Evolutionary conservation across 192 early-diverging fungal genomes (phyloP).

Genomic region (Rhizophagus sp.): DNA sequence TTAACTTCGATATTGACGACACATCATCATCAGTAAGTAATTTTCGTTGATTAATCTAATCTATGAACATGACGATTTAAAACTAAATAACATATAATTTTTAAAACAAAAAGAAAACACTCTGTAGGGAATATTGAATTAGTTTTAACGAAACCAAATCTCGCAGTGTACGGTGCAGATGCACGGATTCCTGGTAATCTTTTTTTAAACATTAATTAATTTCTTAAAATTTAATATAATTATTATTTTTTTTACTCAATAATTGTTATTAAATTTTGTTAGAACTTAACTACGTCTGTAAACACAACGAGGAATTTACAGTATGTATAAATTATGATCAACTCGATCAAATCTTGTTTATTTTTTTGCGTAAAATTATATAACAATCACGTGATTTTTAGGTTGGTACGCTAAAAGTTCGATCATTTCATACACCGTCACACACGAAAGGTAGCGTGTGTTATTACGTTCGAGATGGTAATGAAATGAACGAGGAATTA

Average conservation of each 20-base stretch:
- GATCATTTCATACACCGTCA: conserved; percentile 76
- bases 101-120: conserved; percentile 45
- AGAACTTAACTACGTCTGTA: conserved; percentile 70
- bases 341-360: neutral
- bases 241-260: neutral
- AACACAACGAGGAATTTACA: conserved; percentile 71
- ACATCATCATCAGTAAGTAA: conserved; percentile 82
- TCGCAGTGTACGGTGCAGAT: conserved; percentile 85
- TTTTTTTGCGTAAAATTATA: too few species aligned
- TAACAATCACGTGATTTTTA: conserved; percentile 3
- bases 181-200: conserved; percentile 68
- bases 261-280: neutral
- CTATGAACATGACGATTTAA: too few species aligned
- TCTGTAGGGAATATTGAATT: conserved; percentile 76
- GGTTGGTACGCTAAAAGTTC: conserved; percentile 74
- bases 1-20: conserved; percentile 73
- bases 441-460: conserved; percentile 91
- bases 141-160: conserved; percentile 55
- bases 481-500: conserved; percentile 39
- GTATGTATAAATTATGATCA: conserved; percentile 3
- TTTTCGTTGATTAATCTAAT: neutral
- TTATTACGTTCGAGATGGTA: conserved; percentile 75
- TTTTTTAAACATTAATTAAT: neutral
- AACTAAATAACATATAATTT: too few species aligned
- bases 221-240: neutral